Evolutionary conservation across 257 asterid genomes (phyloP), one percentile per base, ranked within the genome.

Genomic region (Penstemon eatonii): DNA sequence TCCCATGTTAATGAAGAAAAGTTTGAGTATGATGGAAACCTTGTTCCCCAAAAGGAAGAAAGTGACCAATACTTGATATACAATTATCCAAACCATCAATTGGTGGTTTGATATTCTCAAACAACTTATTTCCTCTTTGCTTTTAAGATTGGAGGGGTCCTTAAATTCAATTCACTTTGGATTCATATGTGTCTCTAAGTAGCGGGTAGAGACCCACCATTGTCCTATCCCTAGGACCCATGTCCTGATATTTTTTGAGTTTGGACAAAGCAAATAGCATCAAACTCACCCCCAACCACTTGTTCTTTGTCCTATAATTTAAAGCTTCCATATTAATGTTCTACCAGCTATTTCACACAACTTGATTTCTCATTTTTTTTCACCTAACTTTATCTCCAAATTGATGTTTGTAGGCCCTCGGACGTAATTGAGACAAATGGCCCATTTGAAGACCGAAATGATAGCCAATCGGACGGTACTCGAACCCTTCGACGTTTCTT

Each of bases 41-140:
- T 46, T 85, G 86, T 80, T 84, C 86, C 89, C 95, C 83, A 57
- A 75, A 81, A 81, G 95, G 86, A 83, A 77, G 95, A 72, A 88
- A 72, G 76, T 81, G 72, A 68, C 46, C 55, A 61, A 71, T 69
- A 36, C 74, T 45, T 75, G 75, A 70, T 71, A 61, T 61, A 50
- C 81, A 68, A 73, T 73, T 58, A 67, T 65, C 57, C 3, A 59
- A 50, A 55, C 52, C 79, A 76, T 56, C 68, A 54, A 65, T 63
- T 25, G 39, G 54, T 73, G 67, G 78, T 75, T 75, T 78, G 76
- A 67, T 79, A 45, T 70, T 72, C 69, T 79, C 72, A 55, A 68
- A 72, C 80, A 75, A 63, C 68, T 72, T 75, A 60, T 40, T 40
- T 60, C 18, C 46, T 56, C 72, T 56, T 56, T 62, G 71, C 49